These are phyloP conservation scores for Suillus fuscotomentosus DNA, from an alignment of 768 basidiomycete species.

Conservation along the genomic window DNA sequence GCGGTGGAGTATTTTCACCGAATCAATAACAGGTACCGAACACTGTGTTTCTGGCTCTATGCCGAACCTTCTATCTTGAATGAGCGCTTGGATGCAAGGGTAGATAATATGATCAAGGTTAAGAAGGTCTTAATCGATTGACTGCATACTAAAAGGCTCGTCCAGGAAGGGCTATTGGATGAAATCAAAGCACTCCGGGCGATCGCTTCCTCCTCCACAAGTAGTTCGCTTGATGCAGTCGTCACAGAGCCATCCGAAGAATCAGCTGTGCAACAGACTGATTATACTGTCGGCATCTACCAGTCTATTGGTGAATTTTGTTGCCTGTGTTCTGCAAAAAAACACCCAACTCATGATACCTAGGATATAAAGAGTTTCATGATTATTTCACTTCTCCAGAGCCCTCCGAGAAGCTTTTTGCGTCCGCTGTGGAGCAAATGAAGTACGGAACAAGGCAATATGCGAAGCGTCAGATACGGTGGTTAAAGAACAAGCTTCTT, in stretches of 20 bases:
- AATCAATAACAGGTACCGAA: slow-evolving; percentile 61
- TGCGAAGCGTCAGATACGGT: slow-evolving; percentile 86
- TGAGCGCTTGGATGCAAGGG: slow-evolving; percentile 70
- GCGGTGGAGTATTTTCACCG: neutral
- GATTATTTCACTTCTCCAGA: slow-evolving; percentile 52
- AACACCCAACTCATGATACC: slow-evolving; percentile 9
- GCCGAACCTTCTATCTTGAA: slow-evolving; percentile 64
- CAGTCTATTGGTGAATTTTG: slow-evolving; percentile 79
- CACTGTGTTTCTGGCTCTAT: slow-evolving; percentile 90
- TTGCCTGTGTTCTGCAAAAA: slow-evolving; percentile 1
- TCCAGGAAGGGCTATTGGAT: slow-evolving; percentile 72
- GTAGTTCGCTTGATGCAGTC: neutral
- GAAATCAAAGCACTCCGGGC: slow-evolving; percentile 65
- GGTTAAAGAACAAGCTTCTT: slow-evolving; percentile 88
- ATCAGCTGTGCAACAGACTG: slow-evolving; percentile 21
- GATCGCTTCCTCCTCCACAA: slow-evolving; percentile 12
- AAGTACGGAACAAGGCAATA: slow-evolving; percentile 89
- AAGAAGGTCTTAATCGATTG: neutral
- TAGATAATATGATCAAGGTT: slow-evolving; percentile 90
- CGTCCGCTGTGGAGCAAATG: slow-evolving; percentile 69
- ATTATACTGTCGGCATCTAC: slow-evolving; percentile 85
- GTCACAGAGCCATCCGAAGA: neutral
- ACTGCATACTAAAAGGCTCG: slow-evolving; percentile 4
- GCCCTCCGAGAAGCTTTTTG: slow-evolving; percentile 42
- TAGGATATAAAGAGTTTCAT: slow-evolving; percentile 93